phyloP scores from a whole-genome alignment of 371 early-diverging fungal species.

The Apophysomyces elegans region DNA sequence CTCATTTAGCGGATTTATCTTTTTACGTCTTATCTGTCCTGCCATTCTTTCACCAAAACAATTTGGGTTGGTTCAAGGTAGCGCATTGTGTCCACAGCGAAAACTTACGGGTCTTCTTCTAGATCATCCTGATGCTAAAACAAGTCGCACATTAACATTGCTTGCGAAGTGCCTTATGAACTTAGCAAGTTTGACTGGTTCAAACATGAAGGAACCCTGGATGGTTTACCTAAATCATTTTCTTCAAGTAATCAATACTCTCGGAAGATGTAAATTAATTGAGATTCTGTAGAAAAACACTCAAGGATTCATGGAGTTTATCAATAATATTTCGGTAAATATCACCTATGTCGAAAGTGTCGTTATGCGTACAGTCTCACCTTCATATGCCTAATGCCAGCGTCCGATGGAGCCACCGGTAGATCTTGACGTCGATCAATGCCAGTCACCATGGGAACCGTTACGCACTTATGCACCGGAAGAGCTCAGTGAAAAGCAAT shows the following conservation, averaged over 20 bases:
- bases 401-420: neutral
- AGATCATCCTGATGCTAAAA: constrained; percentile 69
- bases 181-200: constrained; percentile 75
- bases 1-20: constrained; percentile 74
- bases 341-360: neutral
- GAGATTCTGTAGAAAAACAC: constrained; percentile 9
- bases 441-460: neutral
- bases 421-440: neutral
- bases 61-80: constrained; percentile 72
- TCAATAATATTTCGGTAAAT: constrained; percentile 11
- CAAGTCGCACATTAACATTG: constrained; percentile 72
- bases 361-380: neutral
- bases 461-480: neutral
- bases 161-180: constrained; percentile 84
- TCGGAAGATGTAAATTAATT: neutral
- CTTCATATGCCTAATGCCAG: neutral
- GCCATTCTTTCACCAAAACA: constrained; percentile 84
- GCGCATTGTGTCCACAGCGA: neutral
- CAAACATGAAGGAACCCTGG: constrained; percentile 80
- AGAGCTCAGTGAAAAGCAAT: neutral
- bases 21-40: constrained; percentile 83
- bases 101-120: neutral
- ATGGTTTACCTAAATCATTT: constrained; percentile 73
- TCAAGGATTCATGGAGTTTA: constrained; percentile 6
- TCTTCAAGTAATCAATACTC: constrained; percentile 40